These are phyloP conservation scores for Sporobolomyces pararoseus DNA, from an alignment of 768 basidiomycete species.

Conservation along the genomic window DNA sequence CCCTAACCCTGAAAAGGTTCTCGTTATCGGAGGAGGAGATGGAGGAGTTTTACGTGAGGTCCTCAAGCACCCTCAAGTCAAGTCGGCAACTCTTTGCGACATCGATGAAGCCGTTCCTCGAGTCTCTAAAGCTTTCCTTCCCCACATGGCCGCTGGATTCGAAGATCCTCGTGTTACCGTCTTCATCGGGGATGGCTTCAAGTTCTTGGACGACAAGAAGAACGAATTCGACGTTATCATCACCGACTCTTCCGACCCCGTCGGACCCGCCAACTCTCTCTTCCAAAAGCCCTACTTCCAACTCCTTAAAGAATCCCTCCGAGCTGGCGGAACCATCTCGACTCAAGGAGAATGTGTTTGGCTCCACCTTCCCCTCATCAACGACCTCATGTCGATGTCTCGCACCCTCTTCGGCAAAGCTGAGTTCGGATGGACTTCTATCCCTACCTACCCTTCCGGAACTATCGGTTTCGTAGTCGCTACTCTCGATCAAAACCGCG, in stretches of 20 bases:
- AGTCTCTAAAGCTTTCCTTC: constrained; percentile 87
- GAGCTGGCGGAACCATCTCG: constrained; percentile 84
- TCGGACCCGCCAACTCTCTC: constrained; percentile 87
- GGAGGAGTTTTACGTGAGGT: constrained; percentile 97
- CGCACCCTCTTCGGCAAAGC: constrained; percentile 69
- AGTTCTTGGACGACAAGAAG: constrained; percentile 84
- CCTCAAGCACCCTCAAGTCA: constrained; percentile 84
- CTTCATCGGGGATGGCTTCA: constrained; percentile 90
- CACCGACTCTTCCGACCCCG: constrained; percentile 97
- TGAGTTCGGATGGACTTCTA: constrained; percentile 91
- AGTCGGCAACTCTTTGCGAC: constrained; percentile 90
- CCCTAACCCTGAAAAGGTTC: constrained; percentile 89
- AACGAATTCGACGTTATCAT: constrained; percentile 89
- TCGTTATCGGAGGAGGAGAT: constrained; percentile 97
- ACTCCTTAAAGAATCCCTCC: constrained; percentile 81
- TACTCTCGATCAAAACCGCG: constrained; percentile 66
- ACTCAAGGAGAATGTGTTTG: constrained; percentile 95
- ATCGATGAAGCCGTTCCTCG: constrained; percentile 98
- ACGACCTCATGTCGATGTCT: constrained; percentile 66
- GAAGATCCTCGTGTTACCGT: constrained; percentile 75
- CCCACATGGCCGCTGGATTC: constrained; percentile 85
- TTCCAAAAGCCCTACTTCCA: constrained; percentile 98
- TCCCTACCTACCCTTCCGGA: constrained; percentile 97
- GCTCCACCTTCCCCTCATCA: constrained; percentile 85
- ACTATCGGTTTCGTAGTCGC: constrained; percentile 93